Evolutionary conservation across 495 filamentous ascomycete species (phyloP).

Genomic region (Trichoderma gamsii): DNA sequence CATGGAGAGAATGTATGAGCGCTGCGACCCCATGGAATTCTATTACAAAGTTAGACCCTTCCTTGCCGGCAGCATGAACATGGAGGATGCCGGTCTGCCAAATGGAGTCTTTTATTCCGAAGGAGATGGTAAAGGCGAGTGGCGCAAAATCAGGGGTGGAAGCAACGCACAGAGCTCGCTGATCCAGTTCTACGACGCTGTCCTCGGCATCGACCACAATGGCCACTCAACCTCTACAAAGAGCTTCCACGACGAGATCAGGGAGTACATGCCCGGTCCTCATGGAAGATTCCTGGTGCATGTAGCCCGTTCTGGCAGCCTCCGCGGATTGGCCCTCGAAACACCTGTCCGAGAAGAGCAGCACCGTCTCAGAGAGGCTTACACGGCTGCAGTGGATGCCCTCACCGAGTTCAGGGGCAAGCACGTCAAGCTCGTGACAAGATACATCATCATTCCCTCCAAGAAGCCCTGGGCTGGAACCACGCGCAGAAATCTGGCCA

Average conservation of each 20-base stretch:
- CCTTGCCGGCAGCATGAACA: conserved; percentile 93
- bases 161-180: conserved; percentile 94
- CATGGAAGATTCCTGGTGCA: conserved; percentile 78
- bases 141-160: conserved; percentile 77
- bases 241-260: conserved; percentile 88
- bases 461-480: conserved; percentile 27
- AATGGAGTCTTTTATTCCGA: conserved; percentile 83
- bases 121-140: conserved; percentile 56
- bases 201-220: conserved; percentile 78
- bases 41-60: conserved; percentile 91
- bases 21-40: conserved; percentile 88
- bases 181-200: conserved; percentile 90
- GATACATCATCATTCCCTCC: conserved; percentile 79
- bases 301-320: conserved; percentile 64
- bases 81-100: conserved; percentile 85
- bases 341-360: conserved; percentile 31
- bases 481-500: conserved; percentile 55
- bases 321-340: conserved; percentile 46
- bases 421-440: conserved; percentile 85
- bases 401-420: conserved; percentile 76
- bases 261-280: conserved; percentile 82
- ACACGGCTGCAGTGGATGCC: conserved; percentile 75
- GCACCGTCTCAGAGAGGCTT: conserved; percentile 58
- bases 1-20: conserved; percentile 80
- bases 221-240: conserved; percentile 35